Conservation (phyloP, 139 green algal species). For the Pedinophyceae sp. region DNA sequence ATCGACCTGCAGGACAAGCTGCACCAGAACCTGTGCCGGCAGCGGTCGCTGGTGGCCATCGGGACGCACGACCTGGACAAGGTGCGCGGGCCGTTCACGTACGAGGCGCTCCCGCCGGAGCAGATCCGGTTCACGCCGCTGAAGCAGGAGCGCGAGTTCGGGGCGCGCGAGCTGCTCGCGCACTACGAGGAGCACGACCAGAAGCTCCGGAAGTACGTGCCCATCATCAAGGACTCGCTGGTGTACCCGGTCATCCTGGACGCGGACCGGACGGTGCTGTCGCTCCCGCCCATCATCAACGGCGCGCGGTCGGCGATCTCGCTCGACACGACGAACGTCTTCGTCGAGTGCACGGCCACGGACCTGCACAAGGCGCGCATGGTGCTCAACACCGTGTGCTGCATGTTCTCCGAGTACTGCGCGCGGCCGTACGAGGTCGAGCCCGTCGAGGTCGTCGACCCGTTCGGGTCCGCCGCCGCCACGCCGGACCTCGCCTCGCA, state of each 20-base stretch:
- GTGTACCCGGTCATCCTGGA: slow-evolving; percentile 96
- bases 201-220: slow-evolving; percentile 91
- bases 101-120: slow-evolving; percentile 82
- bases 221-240: slow-evolving; percentile 78
- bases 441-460: slow-evolving; percentile 81
- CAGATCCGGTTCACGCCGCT: slow-evolving; percentile 91
- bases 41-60: slow-evolving; percentile 89
- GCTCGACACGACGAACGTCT: slow-evolving; percentile 77
- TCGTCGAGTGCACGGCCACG: slow-evolving; percentile 97
- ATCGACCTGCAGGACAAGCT: slow-evolving; percentile 98
- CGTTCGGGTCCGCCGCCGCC: slow-evolving; percentile 35
- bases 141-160: slow-evolving; percentile 83
- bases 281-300: slow-evolving; percentile 97
- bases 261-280: slow-evolving; percentile 72
- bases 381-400: slow-evolving; percentile 54
- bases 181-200: slow-evolving; percentile 74
- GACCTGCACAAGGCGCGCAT: slow-evolving; percentile 92
- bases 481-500: slow-evolving; percentile 62
- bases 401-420: slow-evolving; percentile 50
- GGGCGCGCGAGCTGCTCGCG: slow-evolving; percentile 72
- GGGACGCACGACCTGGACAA: slow-evolving; percentile 93
- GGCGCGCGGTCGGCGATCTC: slow-evolving; percentile 77
- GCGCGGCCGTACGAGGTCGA: slow-evolving; percentile 72
- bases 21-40: slow-evolving; percentile 95
- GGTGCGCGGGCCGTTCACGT: slow-evolving; percentile 84